These are phyloP conservation scores for Didymella lethalis DNA, from an alignment of 2,329 filamentous ascomycete species.

Conservation along the genomic window DNA sequence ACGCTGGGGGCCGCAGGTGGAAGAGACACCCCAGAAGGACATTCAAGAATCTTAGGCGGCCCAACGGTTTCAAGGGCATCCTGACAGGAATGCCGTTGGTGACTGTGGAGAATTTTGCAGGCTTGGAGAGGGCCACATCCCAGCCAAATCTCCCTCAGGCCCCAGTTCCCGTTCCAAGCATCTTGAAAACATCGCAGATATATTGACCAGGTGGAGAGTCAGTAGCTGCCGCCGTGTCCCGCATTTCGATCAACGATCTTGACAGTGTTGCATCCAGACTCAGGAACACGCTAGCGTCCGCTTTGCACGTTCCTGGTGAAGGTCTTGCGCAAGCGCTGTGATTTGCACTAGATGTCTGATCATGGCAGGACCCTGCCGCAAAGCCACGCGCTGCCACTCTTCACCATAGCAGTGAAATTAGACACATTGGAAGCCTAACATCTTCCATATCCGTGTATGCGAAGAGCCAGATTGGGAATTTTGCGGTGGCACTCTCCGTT, in stretches of 20 bases:
- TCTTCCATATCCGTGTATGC: neutral
- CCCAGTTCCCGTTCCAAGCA: constrained; percentile 3
- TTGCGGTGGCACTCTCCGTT: neutral
- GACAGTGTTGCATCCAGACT: neutral
- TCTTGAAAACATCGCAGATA: neutral
- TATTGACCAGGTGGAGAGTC: neutral
- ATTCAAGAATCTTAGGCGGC: constrained; percentile 3
- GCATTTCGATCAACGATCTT: neutral
- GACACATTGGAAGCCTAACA: constrained; percentile 3
- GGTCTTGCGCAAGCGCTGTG: constrained; percentile 8
- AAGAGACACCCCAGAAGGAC: constrained; percentile 3
- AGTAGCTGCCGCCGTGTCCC: neutral
- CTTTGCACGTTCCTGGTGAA: constrained; percentile 2
- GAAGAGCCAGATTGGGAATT: constrained; percentile 1
- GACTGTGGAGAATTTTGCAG: constrained; percentile 10
- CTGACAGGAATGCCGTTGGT: constrained; percentile 1
- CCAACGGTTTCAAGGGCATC: constrained; percentile 18
- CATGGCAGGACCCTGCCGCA: constrained; percentile 4
- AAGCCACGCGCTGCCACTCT: constrained; percentile 1
- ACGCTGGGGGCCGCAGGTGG: neutral
- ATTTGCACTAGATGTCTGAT: constrained; percentile 3
- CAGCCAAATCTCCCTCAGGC: neutral
- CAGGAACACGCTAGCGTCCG: constrained; percentile 11
- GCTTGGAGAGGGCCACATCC: neutral
- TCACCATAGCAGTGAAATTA: neutral